Evolutionary conservation across 2,329 filamentous ascomycete genomes (phyloP).

Genomic region (Aspergillus neotritici): DNA sequence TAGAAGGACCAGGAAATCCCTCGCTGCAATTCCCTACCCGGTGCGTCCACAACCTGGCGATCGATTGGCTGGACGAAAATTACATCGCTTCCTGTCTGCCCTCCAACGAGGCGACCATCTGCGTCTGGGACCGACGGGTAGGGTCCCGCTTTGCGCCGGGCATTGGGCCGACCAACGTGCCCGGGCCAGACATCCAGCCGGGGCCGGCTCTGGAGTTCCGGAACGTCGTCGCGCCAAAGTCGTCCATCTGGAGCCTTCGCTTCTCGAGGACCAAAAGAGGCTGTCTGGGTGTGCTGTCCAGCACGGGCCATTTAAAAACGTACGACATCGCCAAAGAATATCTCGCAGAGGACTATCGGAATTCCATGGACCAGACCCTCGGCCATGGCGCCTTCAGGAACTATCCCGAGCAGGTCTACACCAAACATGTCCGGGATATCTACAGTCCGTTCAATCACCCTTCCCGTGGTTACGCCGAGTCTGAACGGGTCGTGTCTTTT

Average conservation of each 20-base stretch:
- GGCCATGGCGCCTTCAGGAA: conserved; percentile 36
- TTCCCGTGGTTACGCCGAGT: conserved; percentile 40
- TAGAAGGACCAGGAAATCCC: conserved; percentile 35
- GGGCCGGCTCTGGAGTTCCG: conserved; percentile 54
- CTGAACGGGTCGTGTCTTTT: conserved; percentile 52
- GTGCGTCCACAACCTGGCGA: conserved; percentile 59
- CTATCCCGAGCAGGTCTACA: conserved; percentile 42
- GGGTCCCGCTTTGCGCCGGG: conserved; percentile 35
- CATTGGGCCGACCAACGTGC: conserved; percentile 24
- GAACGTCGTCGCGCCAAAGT: conserved; percentile 48
- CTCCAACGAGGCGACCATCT: conserved; percentile 53
- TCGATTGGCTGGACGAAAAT: conserved; percentile 60
- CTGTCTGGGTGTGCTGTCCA: conserved; percentile 54
- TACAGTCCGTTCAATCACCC: conserved; percentile 43
- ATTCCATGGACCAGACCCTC: conserved; percentile 36
- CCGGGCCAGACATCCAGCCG: conserved; percentile 29
- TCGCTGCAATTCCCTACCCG: conserved; percentile 50
- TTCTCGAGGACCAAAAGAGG: conserved; percentile 56
- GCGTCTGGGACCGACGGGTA: conserved; percentile 57
- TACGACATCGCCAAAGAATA: conserved; percentile 52
- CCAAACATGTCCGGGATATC: conserved; percentile 43
- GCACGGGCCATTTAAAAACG: conserved; percentile 54
- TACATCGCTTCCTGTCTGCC: conserved; percentile 57
- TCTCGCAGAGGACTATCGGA: conserved; percentile 33
- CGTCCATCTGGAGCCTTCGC: conserved; percentile 57